phyloP scores from a whole-genome alignment of 2,329 filamentous ascomycete species.

The Neophaeococcomyces aloes region DNA sequence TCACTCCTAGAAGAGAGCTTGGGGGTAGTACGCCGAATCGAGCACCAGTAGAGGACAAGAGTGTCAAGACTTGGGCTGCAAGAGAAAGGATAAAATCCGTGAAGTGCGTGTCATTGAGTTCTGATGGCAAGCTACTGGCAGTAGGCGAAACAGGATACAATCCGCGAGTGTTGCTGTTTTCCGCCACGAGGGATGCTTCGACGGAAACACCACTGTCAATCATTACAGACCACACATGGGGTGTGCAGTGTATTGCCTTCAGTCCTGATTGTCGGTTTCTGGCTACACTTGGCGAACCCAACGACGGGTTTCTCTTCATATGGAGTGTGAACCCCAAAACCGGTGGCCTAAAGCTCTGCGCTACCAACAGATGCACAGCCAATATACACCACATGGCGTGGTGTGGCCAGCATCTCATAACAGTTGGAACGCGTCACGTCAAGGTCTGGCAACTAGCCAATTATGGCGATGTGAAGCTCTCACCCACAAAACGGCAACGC shows the following conservation, averaged over 20 bases:
- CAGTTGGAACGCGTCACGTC: conserved; percentile 79
- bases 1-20: conserved; percentile 42
- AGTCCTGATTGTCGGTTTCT: conserved; percentile 77
- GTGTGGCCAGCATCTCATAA: conserved; percentile 75
- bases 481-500: conserved; percentile 54
- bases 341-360: conserved; percentile 67
- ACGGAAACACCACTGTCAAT: conserved; percentile 74
- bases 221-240: conserved; percentile 80
- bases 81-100: conserved; percentile 89
- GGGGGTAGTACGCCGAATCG: conserved; percentile 35
- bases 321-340: conserved; percentile 79
- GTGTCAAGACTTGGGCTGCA: conserved; percentile 69
- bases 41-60: conserved; percentile 48
- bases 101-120: conserved; percentile 79
- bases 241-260: conserved; percentile 80
- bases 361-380: conserved; percentile 86
- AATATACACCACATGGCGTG: conserved; percentile 78
- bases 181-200: conserved; percentile 61
- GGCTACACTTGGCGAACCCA: conserved; percentile 75
- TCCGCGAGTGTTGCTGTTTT: conserved; percentile 83
- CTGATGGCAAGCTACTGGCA: conserved; percentile 75
- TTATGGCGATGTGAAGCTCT: conserved; percentile 38
- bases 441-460: conserved; percentile 70
- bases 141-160: conserved; percentile 94
- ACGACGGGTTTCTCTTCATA: conserved; percentile 88